phyloP scores from a whole-genome alignment of 345 rosid genomes.

The Microcos paniculata region DNA sequence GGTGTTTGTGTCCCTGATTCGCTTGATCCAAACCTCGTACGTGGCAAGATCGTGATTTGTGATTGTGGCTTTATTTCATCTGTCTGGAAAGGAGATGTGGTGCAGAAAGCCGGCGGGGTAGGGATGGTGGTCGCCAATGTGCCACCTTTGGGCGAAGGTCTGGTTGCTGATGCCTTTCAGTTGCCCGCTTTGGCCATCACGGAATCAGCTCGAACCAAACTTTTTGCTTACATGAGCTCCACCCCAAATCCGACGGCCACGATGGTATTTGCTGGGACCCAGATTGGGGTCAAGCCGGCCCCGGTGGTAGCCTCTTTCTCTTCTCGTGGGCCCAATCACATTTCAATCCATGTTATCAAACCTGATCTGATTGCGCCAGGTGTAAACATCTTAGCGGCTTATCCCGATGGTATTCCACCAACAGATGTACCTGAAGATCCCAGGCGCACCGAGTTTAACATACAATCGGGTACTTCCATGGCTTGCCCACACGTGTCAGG shows the following conservation, averaged over 20 bases:
- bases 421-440: not conserved
- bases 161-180: constrained; percentile 29
- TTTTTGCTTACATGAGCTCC: constrained; percentile 15
- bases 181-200: constrained; percentile 32
- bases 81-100: not conserved
- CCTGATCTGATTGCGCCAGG: constrained; percentile 47
- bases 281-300: constrained; percentile 27
- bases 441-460: constrained; percentile 13
- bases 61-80: not conserved
- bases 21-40: not conserved
- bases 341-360: constrained; percentile 29
- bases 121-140: constrained; percentile 18
- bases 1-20: not conserved
- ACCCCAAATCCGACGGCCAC: constrained; percentile 22
- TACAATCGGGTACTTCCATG: constrained; percentile 21
- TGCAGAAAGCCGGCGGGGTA: constrained; percentile 19
- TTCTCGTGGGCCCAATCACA: constrained; percentile 40
- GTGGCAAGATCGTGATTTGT: constrained; percentile 29
- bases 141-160: constrained; percentile 12
- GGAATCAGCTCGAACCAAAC: constrained; percentile 18
- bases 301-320: constrained; percentile 41
- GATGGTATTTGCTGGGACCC: constrained; percentile 29
- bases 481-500: constrained; percentile 26
- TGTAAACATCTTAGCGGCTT: constrained; percentile 43
- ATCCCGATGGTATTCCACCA: constrained; percentile 21